Conservation (phyloP, 202 grass and related monocot genomes). For the Musa balbisiana region DNA sequence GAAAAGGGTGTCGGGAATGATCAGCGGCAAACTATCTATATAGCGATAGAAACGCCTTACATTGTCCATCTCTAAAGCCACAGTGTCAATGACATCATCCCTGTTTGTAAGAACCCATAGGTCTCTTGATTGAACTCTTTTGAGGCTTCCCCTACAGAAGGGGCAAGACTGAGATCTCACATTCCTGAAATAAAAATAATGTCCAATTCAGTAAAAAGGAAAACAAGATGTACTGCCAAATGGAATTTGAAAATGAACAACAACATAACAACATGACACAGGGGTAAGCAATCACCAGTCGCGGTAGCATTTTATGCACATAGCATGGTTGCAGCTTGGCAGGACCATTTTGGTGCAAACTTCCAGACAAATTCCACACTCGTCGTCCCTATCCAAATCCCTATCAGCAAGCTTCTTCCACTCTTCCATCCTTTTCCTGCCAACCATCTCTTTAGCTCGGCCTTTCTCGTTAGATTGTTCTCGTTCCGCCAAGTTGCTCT, state of each 20-base stretch:
- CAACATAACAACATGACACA: not conserved
- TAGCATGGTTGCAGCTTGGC: conserved; percentile 19
- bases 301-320: conserved; percentile 17
- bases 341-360: conserved; percentile 22
- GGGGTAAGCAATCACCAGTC: conserved; percentile 11
- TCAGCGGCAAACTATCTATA: conserved; percentile 19
- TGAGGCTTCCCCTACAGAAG: conserved; percentile 22
- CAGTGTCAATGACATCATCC: conserved; percentile 12
- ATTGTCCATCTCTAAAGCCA: conserved; percentile 14
- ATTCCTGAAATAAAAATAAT: not conserved
- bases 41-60: conserved; percentile 13
- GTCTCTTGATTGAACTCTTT: conserved; percentile 11
- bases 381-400: conserved; percentile 4
- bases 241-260: not conserved
- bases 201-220: not conserved
- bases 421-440: conserved; percentile 13
- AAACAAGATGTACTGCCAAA: not conserved
- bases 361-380: conserved; percentile 18
- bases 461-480: not conserved
- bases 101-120: conserved; percentile 17
- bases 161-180: conserved; percentile 15
- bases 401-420: conserved; percentile 14
- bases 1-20: conserved; percentile 8
- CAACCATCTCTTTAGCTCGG: not conserved
- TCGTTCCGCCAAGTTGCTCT: conserved; percentile 4